Conservation (phyloP, 2,329 filamentous ascomycete species). For the Didymella sp. region DNA sequence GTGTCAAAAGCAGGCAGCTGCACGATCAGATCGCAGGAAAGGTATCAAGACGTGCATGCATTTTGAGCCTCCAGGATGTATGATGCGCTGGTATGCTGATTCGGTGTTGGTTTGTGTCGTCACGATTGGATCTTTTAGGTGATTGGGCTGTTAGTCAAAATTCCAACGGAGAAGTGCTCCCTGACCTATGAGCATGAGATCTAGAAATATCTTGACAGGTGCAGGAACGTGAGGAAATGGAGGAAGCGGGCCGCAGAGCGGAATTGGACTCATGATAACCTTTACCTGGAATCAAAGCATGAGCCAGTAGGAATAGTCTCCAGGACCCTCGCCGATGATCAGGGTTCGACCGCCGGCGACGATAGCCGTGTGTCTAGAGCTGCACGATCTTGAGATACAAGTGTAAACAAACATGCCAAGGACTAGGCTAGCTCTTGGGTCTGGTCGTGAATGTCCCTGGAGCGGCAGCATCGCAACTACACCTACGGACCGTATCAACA, state of each 20-base stretch:
- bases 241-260: background rate
- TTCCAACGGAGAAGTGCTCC: background rate
- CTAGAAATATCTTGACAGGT: background rate
- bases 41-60: background rate
- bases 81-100: constrained; percentile 1
- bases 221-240: background rate
- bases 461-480: background rate
- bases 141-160: background rate
- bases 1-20: background rate
- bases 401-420: background rate
- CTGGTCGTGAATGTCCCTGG: background rate
- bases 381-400: background rate
- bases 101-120: background rate
- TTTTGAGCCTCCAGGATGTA: background rate
- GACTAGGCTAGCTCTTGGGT: background rate
- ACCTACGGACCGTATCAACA: background rate
- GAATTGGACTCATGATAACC: background rate
- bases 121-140: background rate
- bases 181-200: background rate
- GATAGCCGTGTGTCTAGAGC: background rate
- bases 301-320: background rate
- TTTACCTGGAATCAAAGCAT: background rate
- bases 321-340: background rate
- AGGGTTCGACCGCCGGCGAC: background rate
- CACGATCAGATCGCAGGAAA: background rate